Conservation (phyloP, 495 filamentous ascomycete species). For the Lasiosphaeriaceae sp. region DNA sequence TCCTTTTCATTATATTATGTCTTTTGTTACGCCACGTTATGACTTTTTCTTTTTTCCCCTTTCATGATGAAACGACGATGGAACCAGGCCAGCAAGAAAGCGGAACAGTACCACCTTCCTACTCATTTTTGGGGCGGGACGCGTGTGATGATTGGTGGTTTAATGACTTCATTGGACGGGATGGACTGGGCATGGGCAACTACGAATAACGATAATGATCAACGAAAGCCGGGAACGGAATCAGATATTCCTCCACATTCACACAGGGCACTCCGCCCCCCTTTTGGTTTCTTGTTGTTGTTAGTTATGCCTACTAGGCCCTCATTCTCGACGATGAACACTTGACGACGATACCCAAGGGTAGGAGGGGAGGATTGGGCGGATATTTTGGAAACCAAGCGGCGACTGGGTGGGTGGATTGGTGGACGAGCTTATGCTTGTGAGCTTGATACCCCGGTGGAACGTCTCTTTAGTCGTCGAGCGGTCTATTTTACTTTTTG, state of each 20-base stretch:
- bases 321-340: background rate
- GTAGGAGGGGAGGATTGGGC: background rate
- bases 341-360: background rate
- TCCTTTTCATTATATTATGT: background rate
- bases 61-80: conserved; percentile 3
- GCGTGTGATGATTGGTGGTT: background rate
- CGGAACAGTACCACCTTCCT: background rate
- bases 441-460: background rate
- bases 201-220: background rate
- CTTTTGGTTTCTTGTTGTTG: background rate
- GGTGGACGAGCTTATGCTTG: background rate
- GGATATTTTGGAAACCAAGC: background rate
- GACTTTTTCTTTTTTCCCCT: conserved; percentile 20
- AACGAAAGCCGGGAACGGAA: background rate
- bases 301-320: background rate
- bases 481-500: background rate
- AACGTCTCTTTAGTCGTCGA: background rate
- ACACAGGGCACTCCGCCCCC: background rate
- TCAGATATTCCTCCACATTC: background rate
- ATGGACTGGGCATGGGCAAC: background rate
- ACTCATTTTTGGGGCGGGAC: background rate
- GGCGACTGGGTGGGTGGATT: background rate
- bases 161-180: background rate
- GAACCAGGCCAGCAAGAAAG: background rate
- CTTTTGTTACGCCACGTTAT: conserved; percentile 17